These are phyloP conservation scores for Luffa acutangula DNA, from an alignment of 306 rosid species.

Conservation along the genomic window DNA sequence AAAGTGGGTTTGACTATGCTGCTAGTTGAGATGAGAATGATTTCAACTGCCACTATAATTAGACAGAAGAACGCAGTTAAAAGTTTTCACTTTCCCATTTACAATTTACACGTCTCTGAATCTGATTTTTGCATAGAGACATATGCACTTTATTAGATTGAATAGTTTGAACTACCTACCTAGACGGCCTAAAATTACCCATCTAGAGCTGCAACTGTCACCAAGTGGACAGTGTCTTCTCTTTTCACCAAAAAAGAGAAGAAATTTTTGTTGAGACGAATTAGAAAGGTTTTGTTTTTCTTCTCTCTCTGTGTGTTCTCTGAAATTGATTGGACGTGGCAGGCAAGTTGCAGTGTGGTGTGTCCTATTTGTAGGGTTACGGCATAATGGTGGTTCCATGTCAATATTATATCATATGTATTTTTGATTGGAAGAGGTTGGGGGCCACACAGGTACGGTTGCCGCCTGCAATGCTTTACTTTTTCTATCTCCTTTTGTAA, in stretches of 20 bases:
- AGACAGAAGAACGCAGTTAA: not conserved
- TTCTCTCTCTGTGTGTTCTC: not conserved
- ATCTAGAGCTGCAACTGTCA: not conserved
- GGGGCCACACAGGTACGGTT: not conserved
- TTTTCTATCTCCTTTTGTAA: conserved; percentile 1
- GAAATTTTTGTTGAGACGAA: not conserved
- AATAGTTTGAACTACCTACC: not conserved
- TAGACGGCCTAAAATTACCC: not conserved
- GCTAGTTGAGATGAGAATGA: not conserved
- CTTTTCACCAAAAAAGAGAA: not conserved
- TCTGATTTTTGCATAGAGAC: not conserved
- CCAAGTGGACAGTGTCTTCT: not conserved
- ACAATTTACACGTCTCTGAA: not conserved
- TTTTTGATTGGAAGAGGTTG: not conserved
- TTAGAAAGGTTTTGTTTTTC: not conserved
- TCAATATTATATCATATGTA: not conserved
- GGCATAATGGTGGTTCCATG: conserved; percentile 2
- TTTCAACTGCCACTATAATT: not conserved
- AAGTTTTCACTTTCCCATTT: not conserved
- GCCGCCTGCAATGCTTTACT: not conserved
- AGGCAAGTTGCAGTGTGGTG: conserved; percentile 2
- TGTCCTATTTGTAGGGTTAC: conserved; percentile 2
- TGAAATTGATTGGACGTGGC: not conserved
- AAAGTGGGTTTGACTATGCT: not conserved
- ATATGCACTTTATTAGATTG: not conserved